These are phyloP conservation scores for Talaromyces funiculosus DNA, from an alignment of 2,329 filamentous ascomycete genomes.

Conservation along the genomic window DNA sequence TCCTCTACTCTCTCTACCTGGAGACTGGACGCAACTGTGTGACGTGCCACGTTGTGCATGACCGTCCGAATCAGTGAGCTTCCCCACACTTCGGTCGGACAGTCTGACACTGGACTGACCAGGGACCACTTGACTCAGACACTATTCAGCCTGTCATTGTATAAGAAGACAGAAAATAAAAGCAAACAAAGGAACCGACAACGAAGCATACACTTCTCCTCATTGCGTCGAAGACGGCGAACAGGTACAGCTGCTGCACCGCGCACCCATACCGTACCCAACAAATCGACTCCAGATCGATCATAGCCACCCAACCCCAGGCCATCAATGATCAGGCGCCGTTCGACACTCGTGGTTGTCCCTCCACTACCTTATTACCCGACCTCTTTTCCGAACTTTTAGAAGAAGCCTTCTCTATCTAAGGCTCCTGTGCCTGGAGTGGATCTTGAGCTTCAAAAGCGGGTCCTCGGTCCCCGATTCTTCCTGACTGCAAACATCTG, in stretches of 20 bases:
- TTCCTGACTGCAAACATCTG: not conserved
- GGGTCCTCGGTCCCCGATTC: slow-evolving; percentile 6
- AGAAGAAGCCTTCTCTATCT: not conserved
- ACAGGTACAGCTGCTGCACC: not conserved
- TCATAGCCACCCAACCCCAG: slow-evolving; percentile 1
- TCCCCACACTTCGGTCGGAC: not conserved
- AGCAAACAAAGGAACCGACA: not conserved
- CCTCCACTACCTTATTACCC: not conserved
- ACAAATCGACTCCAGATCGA: not conserved
- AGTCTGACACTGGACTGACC: not conserved
- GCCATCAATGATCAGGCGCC: slow-evolving; percentile 8
- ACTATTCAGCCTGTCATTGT: not conserved
- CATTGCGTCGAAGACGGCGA: not conserved
- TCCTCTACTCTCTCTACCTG: not conserved
- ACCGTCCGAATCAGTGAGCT: not conserved
- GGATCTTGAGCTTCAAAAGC: not conserved
- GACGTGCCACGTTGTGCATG: slow-evolving; percentile 2
- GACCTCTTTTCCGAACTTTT: not conserved
- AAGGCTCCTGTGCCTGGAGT: not conserved
- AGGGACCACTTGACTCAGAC: not conserved
- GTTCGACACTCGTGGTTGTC: not conserved
- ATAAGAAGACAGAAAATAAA: not conserved
- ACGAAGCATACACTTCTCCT: not conserved
- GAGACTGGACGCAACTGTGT: not conserved
- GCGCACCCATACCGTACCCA: not conserved